Evolutionary conservation across 768 basidiomycete genomes (phyloP), one percentile per base, ranked within the genome.

Genomic region (Boletus insuetus): DNA sequence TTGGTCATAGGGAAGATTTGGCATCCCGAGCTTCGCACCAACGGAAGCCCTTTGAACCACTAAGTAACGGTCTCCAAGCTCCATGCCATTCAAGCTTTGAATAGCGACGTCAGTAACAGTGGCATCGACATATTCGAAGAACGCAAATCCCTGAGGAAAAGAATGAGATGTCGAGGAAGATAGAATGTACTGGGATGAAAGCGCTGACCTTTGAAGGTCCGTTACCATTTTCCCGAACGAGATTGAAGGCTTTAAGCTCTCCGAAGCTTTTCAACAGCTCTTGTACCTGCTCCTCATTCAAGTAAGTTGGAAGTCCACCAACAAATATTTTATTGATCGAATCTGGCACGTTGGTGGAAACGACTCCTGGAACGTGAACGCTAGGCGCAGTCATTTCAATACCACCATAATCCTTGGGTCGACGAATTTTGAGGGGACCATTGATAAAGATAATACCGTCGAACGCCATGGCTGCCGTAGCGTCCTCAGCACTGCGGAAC

Each of bases 221-320:
- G 55, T 86, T 92, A 41, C 86, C 87, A 59, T 90, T 91, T 72
- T 99, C 97, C 58, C 97, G 87, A 54, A 99, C 97, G 44, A 99
- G 82, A 68, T 98, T 98, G 83, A 99, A 99, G 10, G 94, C 93
- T 71, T 91, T 94, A 47, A 99, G 82, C 58, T 98, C 97, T 54
- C 97, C 97, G 67, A 99, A 99, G 68, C 87, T 93, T 79, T 94
- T 98, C 59, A 99, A 79, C 32, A 99, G 71, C 70, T 99, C 97
- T 85, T 96, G 93, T 55, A 98, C 97, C 74, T 98, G 95, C 68
- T 97, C 97, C 73, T 99, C 97, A 65, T 92, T 95, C 46, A 99
- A 83, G 71, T 98, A 98, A 20, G 90, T 82, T 16, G 97, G 97
- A 53, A 99, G 77, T 50, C 95, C 96, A 41, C 97, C 97, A 56